phyloP scores from a whole-genome alignment of 1,284 basidiomycete species.

The Wallemia ichthyophaga region DNA sequence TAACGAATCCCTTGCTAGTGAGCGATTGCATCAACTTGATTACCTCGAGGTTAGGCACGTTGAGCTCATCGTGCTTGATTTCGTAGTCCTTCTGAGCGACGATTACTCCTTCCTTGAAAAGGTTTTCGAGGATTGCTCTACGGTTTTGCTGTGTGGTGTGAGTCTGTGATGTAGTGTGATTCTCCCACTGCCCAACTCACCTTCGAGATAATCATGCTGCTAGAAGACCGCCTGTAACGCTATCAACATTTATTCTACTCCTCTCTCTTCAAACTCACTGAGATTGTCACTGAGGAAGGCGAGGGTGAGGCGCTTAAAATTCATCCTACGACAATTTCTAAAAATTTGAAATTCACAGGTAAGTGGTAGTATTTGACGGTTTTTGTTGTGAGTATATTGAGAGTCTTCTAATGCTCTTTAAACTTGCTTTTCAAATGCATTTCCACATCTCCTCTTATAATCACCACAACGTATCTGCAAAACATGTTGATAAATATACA shows the following conservation, averaged over 20 bases:
- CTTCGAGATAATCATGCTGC: not conserved
- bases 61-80: conserved; percentile 87
- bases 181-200: too few relatives aligned
- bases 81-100: conserved; percentile 99
- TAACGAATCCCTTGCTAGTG: conserved; percentile 79
- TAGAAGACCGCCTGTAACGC: not conserved
- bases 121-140: conserved; percentile 74
- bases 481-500: too few relatives aligned
- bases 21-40: conserved; percentile 98
- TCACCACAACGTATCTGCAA: too few relatives aligned
- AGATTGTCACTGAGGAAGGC: not conserved
- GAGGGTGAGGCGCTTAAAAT: too few relatives aligned
- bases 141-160: conserved; percentile 27
- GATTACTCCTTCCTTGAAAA: conserved; percentile 98
- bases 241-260: not conserved
- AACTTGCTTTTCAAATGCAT: too few relatives aligned
- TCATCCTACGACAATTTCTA: not conserved
- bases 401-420: too few relatives aligned
- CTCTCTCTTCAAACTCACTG: not conserved
- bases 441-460: too few relatives aligned
- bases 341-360: not conserved
- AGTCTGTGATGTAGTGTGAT: not conserved
- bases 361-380: too few relatives aligned
- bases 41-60: conserved; percentile 88
- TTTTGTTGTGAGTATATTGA: too few relatives aligned